Base-by-base conservation (phyloP, 2,329 filamentous ascomycete species). In the Coleophoma eucalyptorum region DNA sequence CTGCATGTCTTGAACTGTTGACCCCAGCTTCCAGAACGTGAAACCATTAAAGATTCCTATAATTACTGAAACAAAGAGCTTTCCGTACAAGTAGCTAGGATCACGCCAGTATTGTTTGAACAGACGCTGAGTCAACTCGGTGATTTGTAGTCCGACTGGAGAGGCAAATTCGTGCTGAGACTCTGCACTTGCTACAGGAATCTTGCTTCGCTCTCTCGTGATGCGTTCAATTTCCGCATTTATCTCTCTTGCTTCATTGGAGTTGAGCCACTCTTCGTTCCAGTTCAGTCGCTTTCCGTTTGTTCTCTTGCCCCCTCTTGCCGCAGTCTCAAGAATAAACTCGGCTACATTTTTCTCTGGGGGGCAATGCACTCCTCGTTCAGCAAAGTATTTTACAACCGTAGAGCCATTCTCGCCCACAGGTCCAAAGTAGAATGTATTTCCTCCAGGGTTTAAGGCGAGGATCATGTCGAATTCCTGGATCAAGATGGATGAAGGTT, bases 41-140 rank as follows among this genome's bases (percentile, higher is more conserved):
- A 90, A 90, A 19, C 86, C 86, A 69, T 89, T 90, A 75, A 91
- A 89, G 65, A 90, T 82, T 15, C 85, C 87, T 42, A 88, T 75
- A 54, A 90, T 78, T 51, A 89, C 80, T 4, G 83, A 77, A 33
- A 84, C 78, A 67, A 90, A 91, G 21, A 93, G 71, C 64, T 90
- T 90, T 52, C 85, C 83, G 66, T 90, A 91, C 50, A 90, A 73
- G 66, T 92, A 93, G 1, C 81, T 84, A 0, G 87, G 84, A 55
- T 89, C 83, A 13, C 89, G 79, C 87, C 87, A 91, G 70, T 90
- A 85, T 58, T 89, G 81, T 4, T 73, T 72, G 67, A 90, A 90
- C 46, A 86, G 78, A 19, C 89, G 79, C 65, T 84, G 84, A 3
- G 84, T 89, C 18, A 92, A 75, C 62, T 84, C 77, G 4, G 72